Base-by-base conservation (phyloP, 345 rosid genomes). In the Raphanus sativus region DNA sequence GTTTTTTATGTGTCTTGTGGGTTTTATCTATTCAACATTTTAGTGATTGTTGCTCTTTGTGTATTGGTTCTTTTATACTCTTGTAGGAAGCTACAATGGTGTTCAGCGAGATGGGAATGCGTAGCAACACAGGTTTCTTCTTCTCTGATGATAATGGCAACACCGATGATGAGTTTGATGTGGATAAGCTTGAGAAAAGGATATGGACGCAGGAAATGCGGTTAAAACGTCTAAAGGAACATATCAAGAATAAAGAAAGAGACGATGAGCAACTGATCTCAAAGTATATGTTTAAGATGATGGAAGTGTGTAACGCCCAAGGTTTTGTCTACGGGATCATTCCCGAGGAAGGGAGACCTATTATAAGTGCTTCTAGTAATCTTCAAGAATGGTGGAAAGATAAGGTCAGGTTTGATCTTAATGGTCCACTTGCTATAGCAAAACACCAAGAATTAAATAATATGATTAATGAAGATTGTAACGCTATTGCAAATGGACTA, bases 381-480 rank as follows among this genome's bases (percentile, higher is more conserved):
- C 68, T 64, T 36, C 30, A 36, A 34, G 52, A 64, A 9, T 64
- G 68, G 68, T 64, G 67, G 48, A 63, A 8, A 33, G 48, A 63
- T 4, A 8, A 63, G n/a, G 68, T 36, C 29, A 64, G n/a, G 29
- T 36, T 64, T 63, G 67, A 64, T 36, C 29, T 10, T 36, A 64
- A 64, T 24, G 50, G 68, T 64, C 52, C 52, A 34, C 2, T 17
- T 10, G 68, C 68, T 64, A 64, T 64, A 64, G 30, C n/a, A 17
- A 17, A 64, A 21, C 15, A 36, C n/a, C 50, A 36, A 62, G 28
- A 33, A 33, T 33, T 6, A 1, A 34, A 16, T 34, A 9, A 16
- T 15, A 34, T 32, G 67, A 15, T 30, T 62, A 62, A 11, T 5
- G 15, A 25, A 26, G 33, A 26, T 13, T 6, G 68, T 10, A 65